These are phyloP conservation scores for Dactylellina haptotyla DNA, from an alignment of 2,329 filamentous ascomycete genomes.

Conservation along the genomic window DNA sequence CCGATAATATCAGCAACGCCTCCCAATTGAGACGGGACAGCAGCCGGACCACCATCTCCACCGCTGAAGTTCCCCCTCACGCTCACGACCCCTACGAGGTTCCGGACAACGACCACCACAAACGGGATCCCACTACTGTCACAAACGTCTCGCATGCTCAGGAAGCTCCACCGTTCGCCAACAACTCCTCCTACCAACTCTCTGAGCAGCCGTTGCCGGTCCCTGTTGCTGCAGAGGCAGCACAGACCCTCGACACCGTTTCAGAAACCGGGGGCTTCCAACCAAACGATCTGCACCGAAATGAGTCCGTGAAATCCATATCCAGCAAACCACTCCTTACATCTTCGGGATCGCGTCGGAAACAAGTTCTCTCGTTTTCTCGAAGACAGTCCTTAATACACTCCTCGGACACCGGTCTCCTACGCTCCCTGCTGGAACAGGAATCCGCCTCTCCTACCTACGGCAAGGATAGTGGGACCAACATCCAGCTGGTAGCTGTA, in stretches of 20 bases:
- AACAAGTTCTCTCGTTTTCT: conserved; percentile 42
- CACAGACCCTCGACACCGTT: conserved; percentile 42
- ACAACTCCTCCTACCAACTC: conserved; percentile 13
- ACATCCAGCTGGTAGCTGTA: conserved; percentile 44
- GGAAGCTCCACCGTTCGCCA: conserved; percentile 19
- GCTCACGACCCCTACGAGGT: conserved; percentile 20
- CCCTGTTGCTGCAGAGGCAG: conserved; percentile 21
- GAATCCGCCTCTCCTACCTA: conserved; percentile 49
- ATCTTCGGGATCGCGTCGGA: conserved; percentile 50
- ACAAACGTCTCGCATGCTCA: conserved; percentile 24
- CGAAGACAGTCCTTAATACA: conserved; percentile 52
- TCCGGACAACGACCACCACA: conserved; percentile 8
- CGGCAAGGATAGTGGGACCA: conserved; percentile 22
- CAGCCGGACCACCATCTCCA: conserved; percentile 28
- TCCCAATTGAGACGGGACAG: conserved; percentile 39
- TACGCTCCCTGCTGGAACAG: conserved; percentile 45
- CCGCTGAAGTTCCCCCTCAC: conserved; percentile 8
- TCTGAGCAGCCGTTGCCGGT: conserved; percentile 19
- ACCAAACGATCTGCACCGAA: conserved; percentile 40
- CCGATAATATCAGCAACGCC: conserved; percentile 18
- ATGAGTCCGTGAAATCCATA: conserved; percentile 49
- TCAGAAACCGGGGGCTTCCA: conserved; percentile 50
- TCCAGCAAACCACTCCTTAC: conserved; percentile 30
- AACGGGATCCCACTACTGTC: conserved; percentile 19
- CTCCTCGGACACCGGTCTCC: conserved; percentile 43